Percentiles rank a stretch among this genome's conserved stretches.
Conservation (phyloP, 2,329 filamentous ascomycete genomes). For the Cryphonectria radicalis region DNA sequence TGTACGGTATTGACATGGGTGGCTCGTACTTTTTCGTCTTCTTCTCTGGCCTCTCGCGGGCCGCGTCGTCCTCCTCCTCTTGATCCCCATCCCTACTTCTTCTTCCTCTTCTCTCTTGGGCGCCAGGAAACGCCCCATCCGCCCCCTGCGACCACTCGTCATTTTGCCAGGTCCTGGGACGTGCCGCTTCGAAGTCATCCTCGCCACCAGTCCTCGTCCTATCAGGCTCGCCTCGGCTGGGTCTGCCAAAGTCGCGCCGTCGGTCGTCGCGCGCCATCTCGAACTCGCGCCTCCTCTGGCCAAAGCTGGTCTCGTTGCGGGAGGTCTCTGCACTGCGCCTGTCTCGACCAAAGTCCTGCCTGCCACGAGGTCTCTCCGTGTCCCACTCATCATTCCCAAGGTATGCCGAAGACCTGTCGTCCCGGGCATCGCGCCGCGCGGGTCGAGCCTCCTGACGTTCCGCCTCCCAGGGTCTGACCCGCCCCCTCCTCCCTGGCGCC, state of each 20-base stretch:
- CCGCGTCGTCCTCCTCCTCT: conserved; percentile 12
- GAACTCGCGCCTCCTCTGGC: conserved; percentile 2
- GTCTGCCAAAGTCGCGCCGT: neutral
- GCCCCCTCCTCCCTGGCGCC: neutral
- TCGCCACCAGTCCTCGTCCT: neutral
- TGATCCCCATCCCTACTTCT: neutral
- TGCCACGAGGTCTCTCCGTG: neutral
- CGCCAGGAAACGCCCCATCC: conserved; percentile 9
- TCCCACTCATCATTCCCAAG: neutral
- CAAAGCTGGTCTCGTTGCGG: neutral
- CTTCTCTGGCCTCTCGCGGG: conserved; percentile 16
- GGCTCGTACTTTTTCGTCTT: conserved; percentile 23
- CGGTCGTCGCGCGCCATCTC: neutral
- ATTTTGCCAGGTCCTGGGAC: neutral
- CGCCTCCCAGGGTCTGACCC: neutral
- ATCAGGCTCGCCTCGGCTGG: neutral
- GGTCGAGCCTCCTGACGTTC: neutral
- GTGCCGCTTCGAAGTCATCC: neutral
- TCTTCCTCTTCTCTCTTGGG: neutral
- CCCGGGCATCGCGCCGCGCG: neutral
- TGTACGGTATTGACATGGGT: conserved; percentile 54
- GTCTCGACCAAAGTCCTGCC: neutral
- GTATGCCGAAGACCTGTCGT: neutral
- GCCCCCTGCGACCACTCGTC: neutral
- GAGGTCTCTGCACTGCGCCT: neutral